These are phyloP conservation scores for Globisporangium okanoganense DNA, from an alignment of 352 stramenopile species.

Conservation along the genomic window DNA sequence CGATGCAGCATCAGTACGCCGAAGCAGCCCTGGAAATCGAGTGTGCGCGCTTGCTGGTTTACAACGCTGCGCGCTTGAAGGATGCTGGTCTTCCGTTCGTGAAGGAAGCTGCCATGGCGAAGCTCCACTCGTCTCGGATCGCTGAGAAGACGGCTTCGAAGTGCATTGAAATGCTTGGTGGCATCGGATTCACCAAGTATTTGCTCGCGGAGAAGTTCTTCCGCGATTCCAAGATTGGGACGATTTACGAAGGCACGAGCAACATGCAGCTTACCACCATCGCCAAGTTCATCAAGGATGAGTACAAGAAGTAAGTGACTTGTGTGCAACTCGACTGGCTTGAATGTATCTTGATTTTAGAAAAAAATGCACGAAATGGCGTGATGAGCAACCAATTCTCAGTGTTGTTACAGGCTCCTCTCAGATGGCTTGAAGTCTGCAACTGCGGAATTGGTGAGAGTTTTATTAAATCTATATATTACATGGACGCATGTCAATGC, in stretches of 20 bases:
- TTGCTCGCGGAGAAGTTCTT: constrained; percentile 96
- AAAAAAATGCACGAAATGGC: neutral
- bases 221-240: constrained; percentile 96
- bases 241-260: constrained; percentile 97
- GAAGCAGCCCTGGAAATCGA: constrained; percentile 95
- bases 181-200: constrained; percentile 95
- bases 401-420: neutral
- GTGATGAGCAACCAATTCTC: neutral
- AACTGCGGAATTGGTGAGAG: neutral
- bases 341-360: constrained; percentile 6
- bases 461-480: neutral
- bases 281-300: constrained; percentile 86
- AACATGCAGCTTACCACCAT: constrained; percentile 97
- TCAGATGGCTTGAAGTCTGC: neutral
- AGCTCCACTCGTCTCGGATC: constrained; percentile 94
- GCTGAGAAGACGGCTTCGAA: constrained; percentile 94
- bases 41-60: constrained; percentile 89
- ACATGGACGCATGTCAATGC: neutral
- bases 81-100: constrained; percentile 93
- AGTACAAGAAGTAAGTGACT: constrained; percentile 73
- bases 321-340: neutral
- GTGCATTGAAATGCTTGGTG: constrained; percentile 95
- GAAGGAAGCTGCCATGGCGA: constrained; percentile 97
- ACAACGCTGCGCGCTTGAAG: constrained; percentile 95
- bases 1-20: constrained; percentile 97